A percentile compares a stretch with the other conserved stretches of the same genome.
Evolutionary conservation across 208 protist species (phyloP).

Genomic region (Angomonas ambiguus): DNA sequence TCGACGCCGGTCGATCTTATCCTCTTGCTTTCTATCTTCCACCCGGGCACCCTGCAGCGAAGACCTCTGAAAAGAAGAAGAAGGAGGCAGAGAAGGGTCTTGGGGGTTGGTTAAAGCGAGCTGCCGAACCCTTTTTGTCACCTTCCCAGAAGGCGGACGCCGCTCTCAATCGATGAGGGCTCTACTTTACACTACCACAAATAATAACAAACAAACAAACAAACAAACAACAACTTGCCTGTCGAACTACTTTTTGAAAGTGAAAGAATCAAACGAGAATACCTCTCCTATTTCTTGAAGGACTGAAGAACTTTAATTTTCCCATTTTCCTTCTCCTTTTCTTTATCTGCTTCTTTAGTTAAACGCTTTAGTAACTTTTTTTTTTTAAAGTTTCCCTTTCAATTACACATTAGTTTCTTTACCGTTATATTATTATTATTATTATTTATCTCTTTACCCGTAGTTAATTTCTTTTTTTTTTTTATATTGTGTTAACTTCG

Average conservation of each 20-base stretch:
- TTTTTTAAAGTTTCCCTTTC: too few relatives aligned
- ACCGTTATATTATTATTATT: not conserved
- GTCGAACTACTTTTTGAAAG: too few relatives aligned
- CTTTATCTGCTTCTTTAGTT: too few relatives aligned
- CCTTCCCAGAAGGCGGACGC: not conserved
- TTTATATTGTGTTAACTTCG: slow-evolving; percentile 15
- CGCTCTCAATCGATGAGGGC: not conserved
- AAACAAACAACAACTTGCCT: not conserved
- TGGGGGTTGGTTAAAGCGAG: not conserved
- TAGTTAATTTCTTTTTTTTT: slow-evolving; percentile 17
- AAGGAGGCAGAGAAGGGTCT: not conserved
- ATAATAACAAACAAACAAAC: not conserved
- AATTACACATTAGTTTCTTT: too few relatives aligned
- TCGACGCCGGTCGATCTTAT: slow-evolving; percentile 61
- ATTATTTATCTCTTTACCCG: not conserved
- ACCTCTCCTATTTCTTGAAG: too few relatives aligned
- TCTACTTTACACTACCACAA: not conserved
- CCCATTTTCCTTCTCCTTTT: too few relatives aligned
- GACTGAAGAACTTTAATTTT: too few relatives aligned
- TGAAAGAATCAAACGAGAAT: too few relatives aligned
- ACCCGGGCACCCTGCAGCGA: slow-evolving; percentile 50
- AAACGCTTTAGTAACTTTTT: too few relatives aligned
- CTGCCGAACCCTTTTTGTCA: not conserved
- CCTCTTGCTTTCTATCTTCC: slow-evolving; percentile 52
- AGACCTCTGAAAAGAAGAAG: slow-evolving; percentile 1